Percentiles rank a stretch among this genome's conserved stretches.
phyloP scores from a whole-genome alignment of 2,329 filamentous ascomycete genomes.

The Anthostomella pinea region DNA sequence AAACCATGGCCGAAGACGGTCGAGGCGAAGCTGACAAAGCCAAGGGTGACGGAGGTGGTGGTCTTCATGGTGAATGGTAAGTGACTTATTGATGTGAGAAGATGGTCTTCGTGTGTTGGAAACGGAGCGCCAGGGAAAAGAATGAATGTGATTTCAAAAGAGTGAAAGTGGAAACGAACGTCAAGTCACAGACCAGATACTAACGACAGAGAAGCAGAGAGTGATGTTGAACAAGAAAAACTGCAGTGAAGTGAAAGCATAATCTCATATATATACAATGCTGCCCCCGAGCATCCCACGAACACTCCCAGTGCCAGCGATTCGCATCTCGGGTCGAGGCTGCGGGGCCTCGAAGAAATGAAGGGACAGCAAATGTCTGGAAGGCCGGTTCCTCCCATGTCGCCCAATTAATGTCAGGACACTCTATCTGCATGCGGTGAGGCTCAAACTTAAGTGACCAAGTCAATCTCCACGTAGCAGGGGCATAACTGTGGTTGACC shows the following conservation, averaged over 20 bases:
- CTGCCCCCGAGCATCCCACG: too few relatives aligned
- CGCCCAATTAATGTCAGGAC: too few relatives aligned
- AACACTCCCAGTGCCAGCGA: too few relatives aligned
- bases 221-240: slow-evolving; percentile 1
- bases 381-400: too few relatives aligned
- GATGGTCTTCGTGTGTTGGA: background rate
- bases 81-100: too few relatives aligned
- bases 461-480: too few relatives aligned
- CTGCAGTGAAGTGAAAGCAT: background rate
- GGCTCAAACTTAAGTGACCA: too few relatives aligned
- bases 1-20: slow-evolving; percentile 52
- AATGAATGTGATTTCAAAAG: slow-evolving; percentile 2
- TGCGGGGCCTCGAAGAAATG: too few relatives aligned
- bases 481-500: too few relatives aligned
- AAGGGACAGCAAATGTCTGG: too few relatives aligned
- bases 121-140: slow-evolving; percentile 5
- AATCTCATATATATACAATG: slow-evolving; percentile 1
- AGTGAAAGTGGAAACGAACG: slow-evolving; percentile 2
- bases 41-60: slow-evolving; percentile 9
- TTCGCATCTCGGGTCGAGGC: too few relatives aligned
- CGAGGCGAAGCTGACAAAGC: slow-evolving; percentile 35
- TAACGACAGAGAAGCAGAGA: slow-evolving; percentile 1
- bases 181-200: slow-evolving; percentile 7
- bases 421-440: too few relatives aligned
- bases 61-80: slow-evolving; percentile 20